Evolutionary conservation across 208 protist species (phyloP), one percentile per base, ranked within the genome.

Genomic region (Phytomonas francai): DNA sequence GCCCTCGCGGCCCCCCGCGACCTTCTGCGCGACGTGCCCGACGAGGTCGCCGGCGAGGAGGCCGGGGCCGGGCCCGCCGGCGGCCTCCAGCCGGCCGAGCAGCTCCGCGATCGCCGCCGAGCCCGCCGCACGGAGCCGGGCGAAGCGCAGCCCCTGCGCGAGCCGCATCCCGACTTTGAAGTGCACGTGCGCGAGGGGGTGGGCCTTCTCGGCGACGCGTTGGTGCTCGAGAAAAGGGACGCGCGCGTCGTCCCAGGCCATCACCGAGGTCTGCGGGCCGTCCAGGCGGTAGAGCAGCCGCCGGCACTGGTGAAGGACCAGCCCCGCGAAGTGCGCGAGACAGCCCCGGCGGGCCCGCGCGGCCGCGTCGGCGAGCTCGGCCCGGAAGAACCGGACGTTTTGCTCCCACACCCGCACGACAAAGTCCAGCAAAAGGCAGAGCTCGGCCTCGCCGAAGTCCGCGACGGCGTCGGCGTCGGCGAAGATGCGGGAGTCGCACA

Each of bases 211-310:
- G 0, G 83, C 63, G 49, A 83, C 76, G 28, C 79, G 28, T 64
- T 95, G 89, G 29, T 90, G 49, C 16, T 86, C 81, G 11, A 93
- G 71, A 6, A 95, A 51, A 0, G 89, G 89, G 57, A 95, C 80
- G 61, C 79, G 72, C 70, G 78, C 83, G 11, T 75, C 83, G 59
- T 95, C 89, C 4, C 79, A 79, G 68, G 78, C 91, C 68, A 91
- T 77, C 16, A 92, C 80, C 1, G 79, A 77, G 0, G 75, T 75
- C 9, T 76, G 73, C 29, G 76, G 64, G 30, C 79, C 84, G 65
- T 77, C 72, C 28, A 78, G 60, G 25, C 71, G 78, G 69, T 89
- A 83, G 11, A 95, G 73, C 12, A 92, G 74, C 31, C 77, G 74
- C 29, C 78, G 83, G 66, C 86, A 92, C 5, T 87, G 86, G 12